These are phyloP conservation scores for Cyclotella sp. DNA, from an alignment of 108 stramenopile species.

Conservation along the genomic window DNA sequence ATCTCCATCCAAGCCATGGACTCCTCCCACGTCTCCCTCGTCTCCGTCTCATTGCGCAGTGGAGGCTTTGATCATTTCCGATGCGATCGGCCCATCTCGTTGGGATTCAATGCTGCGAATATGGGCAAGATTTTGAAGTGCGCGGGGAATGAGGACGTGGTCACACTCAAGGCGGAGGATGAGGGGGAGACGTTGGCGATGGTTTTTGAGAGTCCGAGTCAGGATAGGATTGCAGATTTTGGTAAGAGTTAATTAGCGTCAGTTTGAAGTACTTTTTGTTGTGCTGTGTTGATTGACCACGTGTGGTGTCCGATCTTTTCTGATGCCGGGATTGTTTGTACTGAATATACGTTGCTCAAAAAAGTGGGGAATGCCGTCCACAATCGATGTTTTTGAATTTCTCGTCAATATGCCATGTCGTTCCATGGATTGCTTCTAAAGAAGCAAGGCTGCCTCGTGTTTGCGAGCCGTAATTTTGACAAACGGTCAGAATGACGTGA, in stretches of 20 bases:
- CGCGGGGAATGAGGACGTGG: slow-evolving; percentile 93
- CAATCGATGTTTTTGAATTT: background rate
- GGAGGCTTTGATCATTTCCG: slow-evolving; percentile 96
- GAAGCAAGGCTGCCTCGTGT: too few species aligned
- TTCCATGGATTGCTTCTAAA: too few species aligned
- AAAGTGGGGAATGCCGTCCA: background rate
- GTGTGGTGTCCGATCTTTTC: too few species aligned
- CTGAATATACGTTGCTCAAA: background rate
- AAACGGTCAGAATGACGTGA: too few species aligned
- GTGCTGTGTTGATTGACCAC: too few species aligned
- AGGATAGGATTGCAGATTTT: slow-evolving; percentile 95
- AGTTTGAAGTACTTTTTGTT: background rate
- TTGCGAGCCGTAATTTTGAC: too few species aligned
- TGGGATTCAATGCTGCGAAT: slow-evolving; percentile 96
- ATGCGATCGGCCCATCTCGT: slow-evolving; percentile 91
- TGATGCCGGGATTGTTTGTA: too few species aligned
- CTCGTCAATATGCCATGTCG: too few species aligned
- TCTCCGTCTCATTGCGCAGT: slow-evolving; percentile 78
- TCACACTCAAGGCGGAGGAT: slow-evolving; percentile 98
- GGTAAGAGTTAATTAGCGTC: slow-evolving; percentile 62
- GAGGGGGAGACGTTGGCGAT: slow-evolving; percentile 87
- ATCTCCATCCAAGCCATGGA: slow-evolving; percentile 99
- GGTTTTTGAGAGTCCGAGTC: slow-evolving; percentile 90
- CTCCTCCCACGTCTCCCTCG: slow-evolving; percentile 97
- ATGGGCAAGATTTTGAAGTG: slow-evolving; percentile 99